Evolutionary conservation across 1,139 yeast species (phyloP), one percentile per base, ranked within the genome.

Genomic region (Ogataea hybrid): DNA sequence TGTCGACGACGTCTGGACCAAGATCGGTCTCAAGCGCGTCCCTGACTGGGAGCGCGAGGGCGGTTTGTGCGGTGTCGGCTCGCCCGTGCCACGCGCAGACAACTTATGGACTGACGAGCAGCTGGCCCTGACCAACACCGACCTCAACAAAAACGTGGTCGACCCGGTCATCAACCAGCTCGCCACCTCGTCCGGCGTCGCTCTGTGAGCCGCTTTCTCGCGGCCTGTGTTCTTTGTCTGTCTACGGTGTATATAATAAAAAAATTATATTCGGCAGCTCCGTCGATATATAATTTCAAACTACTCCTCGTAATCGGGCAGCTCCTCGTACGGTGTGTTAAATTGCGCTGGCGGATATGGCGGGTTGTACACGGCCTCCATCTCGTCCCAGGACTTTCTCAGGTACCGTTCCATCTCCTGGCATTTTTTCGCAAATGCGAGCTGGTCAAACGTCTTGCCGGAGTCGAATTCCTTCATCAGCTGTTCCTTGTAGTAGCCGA

Each of bases 1-100:
- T 6, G 71, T 94, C 39, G 95, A 88, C 56, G 75, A 79, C 39
- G 89, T 90, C 21, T 92, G 92, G 70, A 72, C 71, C 36, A 85
- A 84, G 51, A 75, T 90, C 64, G 73, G 73, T 46, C 75, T 92
- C 64, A 79, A 82, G 63, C 83, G 95, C 63, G 81, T 84, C 42
- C 59, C 69, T 36, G 94, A 87, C 60, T 88, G 97, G 94, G 80
- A 76, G 49, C 66, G 68, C 25, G 67, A 68, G 49, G 97, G 97
- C 53, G 96, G 97, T 9, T 78, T 84, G 54, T 83, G 95, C 60
- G 96, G 96, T 46, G 95, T 89, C 53, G 96, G 96, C 48, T 69
- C 72, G 30, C 59, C 64, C 33, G 65, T 73, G 21, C 37, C 42
- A 3, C 73, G 73, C 31, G 34, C 48, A 25, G 65, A 70, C 44